Conservation (phyloP, 2,329 filamentous ascomycete species). For the Fulvia fulva region DNA sequence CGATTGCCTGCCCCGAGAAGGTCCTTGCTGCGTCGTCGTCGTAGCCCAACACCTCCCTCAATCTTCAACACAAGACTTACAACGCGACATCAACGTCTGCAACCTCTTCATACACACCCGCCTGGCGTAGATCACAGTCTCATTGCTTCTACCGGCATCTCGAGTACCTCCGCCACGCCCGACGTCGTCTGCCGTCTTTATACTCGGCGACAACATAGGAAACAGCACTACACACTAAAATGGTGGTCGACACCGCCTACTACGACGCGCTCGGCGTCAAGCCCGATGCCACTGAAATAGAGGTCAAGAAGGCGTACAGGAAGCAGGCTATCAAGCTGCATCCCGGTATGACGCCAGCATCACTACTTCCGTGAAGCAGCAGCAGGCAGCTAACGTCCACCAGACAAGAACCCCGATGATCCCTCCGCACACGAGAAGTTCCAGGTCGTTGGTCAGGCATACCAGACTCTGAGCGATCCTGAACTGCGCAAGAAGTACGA, state of each 20-base stretch:
- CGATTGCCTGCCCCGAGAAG: background rate
- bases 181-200: background rate
- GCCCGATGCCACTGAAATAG: slow-evolving; percentile 78
- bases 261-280: slow-evolving; percentile 83
- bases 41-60: background rate
- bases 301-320: slow-evolving; percentile 94
- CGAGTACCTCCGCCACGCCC: background rate
- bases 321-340: slow-evolving; percentile 92
- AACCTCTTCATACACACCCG: background rate
- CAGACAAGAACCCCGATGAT: slow-evolving; percentile 97
- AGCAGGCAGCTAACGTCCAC: background rate
- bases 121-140: background rate
- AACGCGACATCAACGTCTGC: background rate
- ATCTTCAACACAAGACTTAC: background rate
- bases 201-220: background rate
- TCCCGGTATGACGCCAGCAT: slow-evolving; percentile 47
- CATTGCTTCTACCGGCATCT: background rate
- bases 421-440: slow-evolving; percentile 92
- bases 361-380: background rate
- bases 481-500: slow-evolving; percentile 90
- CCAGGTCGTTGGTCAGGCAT: slow-evolving; percentile 72
- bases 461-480: slow-evolving; percentile 79
- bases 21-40: background rate
- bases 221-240: slow-evolving; percentile 35
- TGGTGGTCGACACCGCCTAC: slow-evolving; percentile 94